Evolutionary conservation across 2,329 filamentous ascomycete genomes (phyloP).

Genomic region (Diaporthe longicolla): DNA sequence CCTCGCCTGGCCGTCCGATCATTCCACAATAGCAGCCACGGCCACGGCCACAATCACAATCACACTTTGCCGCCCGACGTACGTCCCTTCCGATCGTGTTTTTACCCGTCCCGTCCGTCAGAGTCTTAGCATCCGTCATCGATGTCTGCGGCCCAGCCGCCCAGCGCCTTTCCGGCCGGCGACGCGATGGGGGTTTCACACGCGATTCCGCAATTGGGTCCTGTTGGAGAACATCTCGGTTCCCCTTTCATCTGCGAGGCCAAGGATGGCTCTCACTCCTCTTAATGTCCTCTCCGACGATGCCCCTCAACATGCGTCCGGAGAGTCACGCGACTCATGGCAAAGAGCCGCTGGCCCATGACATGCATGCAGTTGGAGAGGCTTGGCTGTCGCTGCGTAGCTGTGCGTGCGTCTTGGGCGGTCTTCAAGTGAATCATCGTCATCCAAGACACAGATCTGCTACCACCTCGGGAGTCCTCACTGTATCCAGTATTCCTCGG

Average conservation of each 20-base stretch:
- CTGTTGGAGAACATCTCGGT: background rate
- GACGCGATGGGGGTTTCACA: background rate
- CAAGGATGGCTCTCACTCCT: background rate
- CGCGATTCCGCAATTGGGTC: background rate
- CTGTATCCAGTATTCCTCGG: slow-evolving; percentile 28
- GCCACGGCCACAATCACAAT: background rate
- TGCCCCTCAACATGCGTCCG: background rate
- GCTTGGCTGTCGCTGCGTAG: background rate
- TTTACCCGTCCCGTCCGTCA: slow-evolving; percentile 27
- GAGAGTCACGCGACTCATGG: background rate
- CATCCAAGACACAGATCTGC: slow-evolving; percentile 8
- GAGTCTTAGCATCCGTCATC: slow-evolving; percentile 34
- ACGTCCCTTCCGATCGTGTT: background rate
- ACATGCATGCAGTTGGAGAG: background rate
- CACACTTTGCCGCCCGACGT: slow-evolving; percentile 3
- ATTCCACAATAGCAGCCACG: background rate
- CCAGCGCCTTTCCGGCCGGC: background rate
- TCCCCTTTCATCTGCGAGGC: background rate
- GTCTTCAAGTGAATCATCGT: slow-evolving; percentile 20
- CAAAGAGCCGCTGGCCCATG: background rate
- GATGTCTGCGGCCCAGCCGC: slow-evolving; percentile 1
- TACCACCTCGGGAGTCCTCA: slow-evolving; percentile 12
- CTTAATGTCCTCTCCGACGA: background rate
- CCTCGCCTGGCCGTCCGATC: slow-evolving; percentile 30
- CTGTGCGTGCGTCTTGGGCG: background rate